phyloP scores from a whole-genome alignment of 345 rosid genomes.

The Raphanus raphanistrum region DNA sequence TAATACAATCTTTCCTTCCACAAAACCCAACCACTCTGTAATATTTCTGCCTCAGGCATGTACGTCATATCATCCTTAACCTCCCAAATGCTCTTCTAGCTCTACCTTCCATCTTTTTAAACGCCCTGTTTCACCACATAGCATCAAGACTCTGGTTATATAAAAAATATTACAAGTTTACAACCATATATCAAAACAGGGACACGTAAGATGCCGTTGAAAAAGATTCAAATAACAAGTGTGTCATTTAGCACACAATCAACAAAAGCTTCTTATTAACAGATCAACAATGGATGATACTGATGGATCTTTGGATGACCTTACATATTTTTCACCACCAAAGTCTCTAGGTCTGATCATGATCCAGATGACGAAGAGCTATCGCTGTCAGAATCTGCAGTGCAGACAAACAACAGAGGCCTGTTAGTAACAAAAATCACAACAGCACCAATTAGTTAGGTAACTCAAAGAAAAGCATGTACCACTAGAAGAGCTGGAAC shows the following conservation, averaged over 20 bases:
- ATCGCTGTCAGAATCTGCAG: constrained; percentile 85
- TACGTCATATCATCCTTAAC: constrained; percentile 27
- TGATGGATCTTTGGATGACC: constrained; percentile 13
- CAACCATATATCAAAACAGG: background rate
- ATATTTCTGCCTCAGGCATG: constrained; percentile 32
- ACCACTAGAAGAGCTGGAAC: constrained; percentile 98
- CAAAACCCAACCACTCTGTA: constrained; percentile 12
- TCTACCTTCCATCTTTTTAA: constrained; percentile 49
- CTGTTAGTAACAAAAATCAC: background rate
- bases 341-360: constrained; percentile 44
- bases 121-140: constrained; percentile 30
- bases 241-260: constrained; percentile 1
- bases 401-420: constrained; percentile 38
- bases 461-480: constrained; percentile 24
- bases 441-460: background rate
- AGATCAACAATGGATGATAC: background rate
- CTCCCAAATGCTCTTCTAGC: constrained; percentile 45
- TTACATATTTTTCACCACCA: constrained; percentile 27
- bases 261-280: background rate
- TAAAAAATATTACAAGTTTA: background rate
- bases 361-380: constrained; percentile 90
- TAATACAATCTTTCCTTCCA: constrained; percentile 35
- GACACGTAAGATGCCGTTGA: background rate
- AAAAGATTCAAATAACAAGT: background rate
- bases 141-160: background rate